These are phyloP conservation scores for Zizania latifolia DNA, from an alignment of 176 grass and related monocot genomes.

Conservation along the genomic window DNA sequence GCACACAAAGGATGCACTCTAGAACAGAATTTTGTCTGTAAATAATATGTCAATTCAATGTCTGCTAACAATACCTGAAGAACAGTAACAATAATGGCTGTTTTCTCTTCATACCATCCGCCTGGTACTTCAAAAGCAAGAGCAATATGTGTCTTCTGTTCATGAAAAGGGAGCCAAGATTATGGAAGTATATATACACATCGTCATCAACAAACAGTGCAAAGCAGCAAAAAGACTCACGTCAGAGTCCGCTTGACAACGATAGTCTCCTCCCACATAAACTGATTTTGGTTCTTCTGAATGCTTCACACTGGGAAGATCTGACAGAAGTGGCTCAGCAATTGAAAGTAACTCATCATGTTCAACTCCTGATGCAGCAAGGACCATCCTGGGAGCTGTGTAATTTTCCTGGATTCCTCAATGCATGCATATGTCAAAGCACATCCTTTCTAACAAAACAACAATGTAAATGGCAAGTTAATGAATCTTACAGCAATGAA, in stretches of 20 bases:
- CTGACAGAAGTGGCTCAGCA: constrained; percentile 55
- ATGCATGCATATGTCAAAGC: constrained; percentile 25
- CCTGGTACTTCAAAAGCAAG: constrained; percentile 69
- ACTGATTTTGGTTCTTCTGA: constrained; percentile 56
- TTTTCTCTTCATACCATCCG: constrained; percentile 60
- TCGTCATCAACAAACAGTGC: not conserved
- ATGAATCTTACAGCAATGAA: constrained; percentile 60
- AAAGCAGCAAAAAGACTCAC: constrained; percentile 33
- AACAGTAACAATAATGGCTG: constrained; percentile 41
- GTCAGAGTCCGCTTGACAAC: constrained; percentile 47
- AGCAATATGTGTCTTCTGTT: constrained; percentile 45
- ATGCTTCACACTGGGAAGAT: constrained; percentile 49
- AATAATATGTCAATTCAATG: constrained; percentile 2
- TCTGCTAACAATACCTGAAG: constrained; percentile 54
- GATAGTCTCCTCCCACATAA: constrained; percentile 71
- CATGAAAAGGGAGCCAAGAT: not conserved
- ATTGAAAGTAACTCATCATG: constrained; percentile 72
- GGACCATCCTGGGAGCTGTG: constrained; percentile 73
- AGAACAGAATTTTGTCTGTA: not conserved
- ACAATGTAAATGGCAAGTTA: not conserved
- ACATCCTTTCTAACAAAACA: not conserved
- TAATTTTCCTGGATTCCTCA: constrained; percentile 60
- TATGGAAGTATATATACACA: constrained; percentile 8
- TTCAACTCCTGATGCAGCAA: constrained; percentile 78
- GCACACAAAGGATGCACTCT: not conserved